A percentile compares a stretch with the other conserved stretches of the same genome.
Conservation (phyloP, 108 stramenopile genomes). For the Nitzschia putrida region DNA sequence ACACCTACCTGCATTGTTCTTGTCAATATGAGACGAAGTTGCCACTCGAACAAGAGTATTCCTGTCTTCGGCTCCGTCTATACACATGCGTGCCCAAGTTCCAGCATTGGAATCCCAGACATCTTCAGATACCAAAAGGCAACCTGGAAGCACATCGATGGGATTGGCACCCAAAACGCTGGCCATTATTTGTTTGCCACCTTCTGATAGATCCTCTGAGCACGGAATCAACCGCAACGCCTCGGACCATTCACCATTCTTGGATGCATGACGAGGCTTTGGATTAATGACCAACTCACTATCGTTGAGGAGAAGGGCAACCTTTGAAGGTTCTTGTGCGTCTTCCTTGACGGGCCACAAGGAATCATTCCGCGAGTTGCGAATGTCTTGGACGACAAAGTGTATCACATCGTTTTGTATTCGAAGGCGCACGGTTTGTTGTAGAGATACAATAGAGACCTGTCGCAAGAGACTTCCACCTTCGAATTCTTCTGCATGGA, state of each 20-base stretch:
- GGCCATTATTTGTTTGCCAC: not conserved
- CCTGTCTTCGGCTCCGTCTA: not conserved
- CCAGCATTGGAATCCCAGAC: constrained; percentile 17
- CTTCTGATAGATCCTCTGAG: constrained; percentile 23
- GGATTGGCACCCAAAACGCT: not conserved
- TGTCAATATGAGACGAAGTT: constrained; percentile 7
- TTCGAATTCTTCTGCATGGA: constrained; percentile 61
- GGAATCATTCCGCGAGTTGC: not conserved
- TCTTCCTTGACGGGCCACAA: not conserved
- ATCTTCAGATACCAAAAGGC: constrained; percentile 20
- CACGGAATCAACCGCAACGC: constrained; percentile 33
- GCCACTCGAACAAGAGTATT: constrained; percentile 17
- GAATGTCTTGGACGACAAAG: constrained; percentile 33
- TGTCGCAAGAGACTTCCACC: constrained; percentile 67
- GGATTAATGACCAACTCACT: constrained; percentile 74
- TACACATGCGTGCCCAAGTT: constrained; percentile 20
- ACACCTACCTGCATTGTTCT: constrained; percentile 36
- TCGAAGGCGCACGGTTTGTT: constrained; percentile 52
- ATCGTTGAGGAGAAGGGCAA: constrained; percentile 59
- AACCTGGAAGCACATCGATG: constrained; percentile 9
- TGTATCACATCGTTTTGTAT: constrained; percentile 34
- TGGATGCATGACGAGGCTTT: constrained; percentile 46
- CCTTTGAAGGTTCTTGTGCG: constrained; percentile 6
- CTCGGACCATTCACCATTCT: constrained; percentile 4
- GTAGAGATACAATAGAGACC: constrained; percentile 63